phyloP scores from a whole-genome alignment of 306 rosid species.

The Mucuna pruriens region DNA sequence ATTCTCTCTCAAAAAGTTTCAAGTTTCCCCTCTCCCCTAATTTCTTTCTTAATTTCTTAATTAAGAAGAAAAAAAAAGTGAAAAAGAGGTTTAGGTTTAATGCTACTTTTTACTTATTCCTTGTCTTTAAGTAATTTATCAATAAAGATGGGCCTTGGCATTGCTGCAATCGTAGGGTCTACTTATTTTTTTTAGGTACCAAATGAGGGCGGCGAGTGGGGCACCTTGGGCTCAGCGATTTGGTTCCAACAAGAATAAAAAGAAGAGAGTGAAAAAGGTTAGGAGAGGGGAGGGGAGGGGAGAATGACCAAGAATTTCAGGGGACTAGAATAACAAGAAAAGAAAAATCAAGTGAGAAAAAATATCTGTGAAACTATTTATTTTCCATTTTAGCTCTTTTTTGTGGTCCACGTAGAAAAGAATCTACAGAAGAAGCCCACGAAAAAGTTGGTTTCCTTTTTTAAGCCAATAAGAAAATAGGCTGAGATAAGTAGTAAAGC shows the following conservation, averaged over 20 bases:
- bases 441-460: not conserved
- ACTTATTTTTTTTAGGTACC: not conserved
- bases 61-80: not conserved
- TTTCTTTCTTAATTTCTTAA: not conserved
- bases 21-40: not conserved
- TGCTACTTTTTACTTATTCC: not conserved
- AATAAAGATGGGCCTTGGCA: constrained; percentile 25
- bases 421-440: not conserved
- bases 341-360: not conserved
- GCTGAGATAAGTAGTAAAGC: not conserved
- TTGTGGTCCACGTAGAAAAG: not conserved
- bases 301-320: no score
- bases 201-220: not conserved
- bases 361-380: not conserved
- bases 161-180: constrained; percentile 5
- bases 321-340: no score
- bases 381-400: not conserved
- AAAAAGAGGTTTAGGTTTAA: not conserved
- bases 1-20: not conserved
- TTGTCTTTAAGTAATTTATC: not conserved
- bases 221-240: constrained; percentile 10
- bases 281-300: no score
- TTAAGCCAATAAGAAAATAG: not conserved
- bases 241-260: not conserved
- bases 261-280: not conserved